Conservation (phyloP, 139 green algal genomes). For the Tetraselmis chui region DNA sequence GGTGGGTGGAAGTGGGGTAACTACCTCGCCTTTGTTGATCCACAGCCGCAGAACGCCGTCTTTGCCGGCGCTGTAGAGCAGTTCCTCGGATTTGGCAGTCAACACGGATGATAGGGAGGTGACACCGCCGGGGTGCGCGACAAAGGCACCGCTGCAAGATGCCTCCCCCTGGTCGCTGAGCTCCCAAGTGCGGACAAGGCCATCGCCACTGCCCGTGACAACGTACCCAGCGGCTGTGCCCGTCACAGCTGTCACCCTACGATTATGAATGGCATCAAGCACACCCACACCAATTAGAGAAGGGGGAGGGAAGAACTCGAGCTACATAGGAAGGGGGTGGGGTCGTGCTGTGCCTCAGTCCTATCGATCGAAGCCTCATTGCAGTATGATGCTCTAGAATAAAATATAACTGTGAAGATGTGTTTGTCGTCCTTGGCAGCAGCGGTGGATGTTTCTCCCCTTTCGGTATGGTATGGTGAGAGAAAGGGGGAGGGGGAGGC, state of each 20-base stretch:
- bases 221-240: not conserved
- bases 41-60: constrained; percentile 45
- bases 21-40: constrained; percentile 1
- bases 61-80: constrained; percentile 54
- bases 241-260: not conserved
- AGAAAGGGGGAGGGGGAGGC: too few species aligned
- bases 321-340: too few species aligned
- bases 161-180: not conserved
- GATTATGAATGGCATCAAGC: too few species aligned
- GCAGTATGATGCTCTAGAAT: not conserved
- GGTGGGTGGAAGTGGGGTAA: too few species aligned
- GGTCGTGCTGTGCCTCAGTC: too few species aligned
- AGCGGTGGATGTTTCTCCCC: too few species aligned
- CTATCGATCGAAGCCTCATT: not conserved
- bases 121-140: constrained; percentile 26
- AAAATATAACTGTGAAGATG: not conserved
- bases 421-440: not conserved
- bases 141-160: not conserved
- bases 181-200: not conserved
- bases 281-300: too few species aligned
- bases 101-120: constrained; percentile 7
- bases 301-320: too few species aligned
- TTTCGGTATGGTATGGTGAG: too few species aligned
- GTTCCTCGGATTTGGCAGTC: not conserved
- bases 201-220: not conserved